These are phyloP conservation scores for Colletotrichum sp. DNA, from an alignment of 2,329 filamentous ascomycete genomes.

Conservation along the genomic window DNA sequence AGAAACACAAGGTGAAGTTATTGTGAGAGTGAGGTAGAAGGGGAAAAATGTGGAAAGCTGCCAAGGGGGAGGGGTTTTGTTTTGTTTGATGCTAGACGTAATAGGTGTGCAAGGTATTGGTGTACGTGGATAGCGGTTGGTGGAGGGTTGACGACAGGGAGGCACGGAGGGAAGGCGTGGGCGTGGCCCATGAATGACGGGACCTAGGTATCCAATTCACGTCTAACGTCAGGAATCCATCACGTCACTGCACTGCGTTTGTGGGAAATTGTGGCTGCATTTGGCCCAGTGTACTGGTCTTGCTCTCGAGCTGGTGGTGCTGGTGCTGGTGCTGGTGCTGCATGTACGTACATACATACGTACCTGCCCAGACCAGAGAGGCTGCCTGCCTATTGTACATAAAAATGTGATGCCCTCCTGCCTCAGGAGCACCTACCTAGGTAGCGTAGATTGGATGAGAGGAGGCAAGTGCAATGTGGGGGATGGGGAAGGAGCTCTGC, in stretches of 20 bases:
- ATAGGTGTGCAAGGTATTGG: background rate
- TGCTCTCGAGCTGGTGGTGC: background rate
- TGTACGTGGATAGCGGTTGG: background rate
- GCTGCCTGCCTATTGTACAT: background rate
- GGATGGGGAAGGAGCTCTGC: background rate
- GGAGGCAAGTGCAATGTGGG: background rate
- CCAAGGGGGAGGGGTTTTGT: constrained; percentile 20
- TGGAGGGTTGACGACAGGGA: constrained; percentile 16
- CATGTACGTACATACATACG: background rate
- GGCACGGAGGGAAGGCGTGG: background rate
- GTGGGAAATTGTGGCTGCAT: constrained; percentile 20
- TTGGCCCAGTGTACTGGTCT: background rate
- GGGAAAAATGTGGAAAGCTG: background rate
- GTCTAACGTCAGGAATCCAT: constrained; percentile 22
- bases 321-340: background rate
- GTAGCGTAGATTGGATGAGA: background rate
- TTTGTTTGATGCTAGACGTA: constrained; percentile 15
- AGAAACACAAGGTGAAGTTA: background rate
- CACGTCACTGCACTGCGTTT: constrained; percentile 21
- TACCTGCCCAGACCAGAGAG: background rate
- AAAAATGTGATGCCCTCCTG: background rate
- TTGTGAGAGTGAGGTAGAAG: background rate
- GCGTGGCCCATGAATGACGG: background rate
- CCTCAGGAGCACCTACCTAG: background rate
- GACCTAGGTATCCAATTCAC: background rate